phyloP scores from a whole-genome alignment of 2,329 filamentous ascomycete species.

The Colletotrichum acutatum region DNA sequence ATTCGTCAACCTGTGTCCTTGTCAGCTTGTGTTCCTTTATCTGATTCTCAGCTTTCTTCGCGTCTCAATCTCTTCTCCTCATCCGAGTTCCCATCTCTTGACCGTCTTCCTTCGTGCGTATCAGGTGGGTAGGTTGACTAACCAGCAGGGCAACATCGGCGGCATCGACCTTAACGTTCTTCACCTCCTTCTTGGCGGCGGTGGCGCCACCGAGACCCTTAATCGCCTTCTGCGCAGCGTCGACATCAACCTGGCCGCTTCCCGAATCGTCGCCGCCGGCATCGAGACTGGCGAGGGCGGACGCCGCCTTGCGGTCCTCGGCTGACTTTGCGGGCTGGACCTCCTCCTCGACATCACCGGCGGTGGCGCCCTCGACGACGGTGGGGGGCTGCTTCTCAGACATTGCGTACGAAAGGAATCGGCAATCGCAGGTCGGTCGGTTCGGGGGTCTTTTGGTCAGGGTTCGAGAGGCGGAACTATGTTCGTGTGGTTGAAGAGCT shows the following conservation, averaged over 20 bases:
- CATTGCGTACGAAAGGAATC: conserved; percentile 54
- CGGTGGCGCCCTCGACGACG: conserved; percentile 69
- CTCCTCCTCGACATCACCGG: conserved; percentile 69
- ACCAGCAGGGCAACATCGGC: conserved; percentile 78
- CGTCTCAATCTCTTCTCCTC: background rate
- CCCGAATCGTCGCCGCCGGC: conserved; percentile 57
- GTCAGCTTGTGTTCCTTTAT: background rate
- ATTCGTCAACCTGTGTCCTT: conserved; percentile 69
- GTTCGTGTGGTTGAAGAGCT: background rate
- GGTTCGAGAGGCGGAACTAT: background rate
- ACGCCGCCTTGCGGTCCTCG: conserved; percentile 81
- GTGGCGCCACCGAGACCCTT: conserved; percentile 63
- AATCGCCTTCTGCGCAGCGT: conserved; percentile 79
- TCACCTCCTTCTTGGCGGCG: conserved; percentile 54
- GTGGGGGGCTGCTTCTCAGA: conserved; percentile 68
- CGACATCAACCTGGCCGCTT: conserved; percentile 68
- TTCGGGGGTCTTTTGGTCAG: background rate
- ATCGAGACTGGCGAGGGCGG: conserved; percentile 78
- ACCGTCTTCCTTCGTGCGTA: background rate
- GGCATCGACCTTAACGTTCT: conserved; percentile 78
- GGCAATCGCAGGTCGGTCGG: background rate
- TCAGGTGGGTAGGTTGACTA: conserved; percentile 42
- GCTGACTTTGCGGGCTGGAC: conserved; percentile 69
- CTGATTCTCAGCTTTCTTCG: background rate
- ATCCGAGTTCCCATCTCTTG: background rate